Conservation (phyloP, 2,329 filamentous ascomycete genomes). For the Fonsecaea erecta region DNA sequence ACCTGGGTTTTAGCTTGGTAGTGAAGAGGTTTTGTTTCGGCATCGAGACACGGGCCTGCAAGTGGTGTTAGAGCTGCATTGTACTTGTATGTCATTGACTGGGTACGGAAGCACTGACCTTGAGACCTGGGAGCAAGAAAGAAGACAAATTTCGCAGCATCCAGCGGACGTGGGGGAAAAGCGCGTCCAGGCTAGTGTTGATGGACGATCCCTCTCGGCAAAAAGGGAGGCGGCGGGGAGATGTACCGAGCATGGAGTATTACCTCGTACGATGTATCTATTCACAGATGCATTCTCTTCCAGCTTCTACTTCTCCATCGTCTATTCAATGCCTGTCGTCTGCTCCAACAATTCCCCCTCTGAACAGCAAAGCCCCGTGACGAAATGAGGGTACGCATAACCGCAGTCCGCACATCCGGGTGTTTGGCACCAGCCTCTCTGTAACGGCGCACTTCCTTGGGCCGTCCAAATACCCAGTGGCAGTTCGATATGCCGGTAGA, state of each 20-base stretch:
- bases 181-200: neutral
- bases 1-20: slow-evolving; percentile 14
- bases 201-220: neutral
- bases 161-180: neutral
- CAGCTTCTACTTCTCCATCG: neutral
- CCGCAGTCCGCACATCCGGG: neutral
- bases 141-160: neutral
- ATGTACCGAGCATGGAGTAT: too few species aligned
- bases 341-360: neutral
- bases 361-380: neutral
- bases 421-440: too few species aligned
- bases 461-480: too few species aligned
- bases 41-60: slow-evolving; percentile 30
- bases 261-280: too few species aligned
- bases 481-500: slow-evolving; percentile 3
- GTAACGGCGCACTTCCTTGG: too few species aligned
- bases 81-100: too few species aligned
- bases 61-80: neutral
- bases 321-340: neutral
- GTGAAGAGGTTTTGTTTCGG: slow-evolving; percentile 34
- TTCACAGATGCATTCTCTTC: too few species aligned
- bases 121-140: slow-evolving; percentile 9
- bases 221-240: too few species aligned
- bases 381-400: neutral
- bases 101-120: too few species aligned